A percentile compares a stretch with the other conserved stretches of the same genome.
Conservation (phyloP, 106 monocot species). For the Alisma plantagoaquatica region DNA sequence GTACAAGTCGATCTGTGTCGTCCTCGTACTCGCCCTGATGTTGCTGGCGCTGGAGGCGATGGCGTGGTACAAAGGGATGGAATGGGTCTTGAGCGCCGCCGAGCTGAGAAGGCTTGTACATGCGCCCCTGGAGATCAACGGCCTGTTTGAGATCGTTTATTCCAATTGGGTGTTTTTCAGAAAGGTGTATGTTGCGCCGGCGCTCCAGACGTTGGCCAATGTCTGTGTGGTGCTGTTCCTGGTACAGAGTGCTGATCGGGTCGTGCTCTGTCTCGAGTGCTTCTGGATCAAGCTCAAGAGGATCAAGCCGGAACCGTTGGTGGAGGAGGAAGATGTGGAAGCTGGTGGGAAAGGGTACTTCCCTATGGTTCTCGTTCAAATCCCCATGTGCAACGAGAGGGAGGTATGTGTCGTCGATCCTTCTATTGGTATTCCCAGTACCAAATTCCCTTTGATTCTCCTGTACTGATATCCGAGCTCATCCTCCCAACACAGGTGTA, state of each 20-base stretch:
- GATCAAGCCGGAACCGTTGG: constrained; percentile 43
- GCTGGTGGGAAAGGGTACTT: constrained; percentile 20
- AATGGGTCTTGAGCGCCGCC: constrained; percentile 16
- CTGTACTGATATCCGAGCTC: no score
- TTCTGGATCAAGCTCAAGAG: constrained; percentile 69
- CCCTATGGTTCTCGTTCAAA: constrained; percentile 93
- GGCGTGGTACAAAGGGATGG: constrained; percentile 40
- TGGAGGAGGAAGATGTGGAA: constrained; percentile 32
- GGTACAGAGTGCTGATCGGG: constrained; percentile 75
- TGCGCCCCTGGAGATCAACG: constrained; percentile 24
- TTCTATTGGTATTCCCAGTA: no score
- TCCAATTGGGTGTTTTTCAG: constrained; percentile 48
- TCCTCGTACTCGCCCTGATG: constrained; percentile 38
- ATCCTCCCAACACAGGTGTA: constrained; percentile 89
- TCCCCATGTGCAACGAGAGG: constrained; percentile 98
- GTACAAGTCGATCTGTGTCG: constrained; percentile 51
- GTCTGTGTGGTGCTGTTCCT: constrained; percentile 82
- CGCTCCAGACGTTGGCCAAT: constrained; percentile 71
- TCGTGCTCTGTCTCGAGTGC: constrained; percentile 76
- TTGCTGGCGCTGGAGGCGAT: constrained; percentile 54
- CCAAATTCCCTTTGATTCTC: no score
- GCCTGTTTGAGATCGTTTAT: constrained; percentile 43
- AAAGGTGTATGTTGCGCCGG: constrained; percentile 61
- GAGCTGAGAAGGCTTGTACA: constrained; percentile 18
- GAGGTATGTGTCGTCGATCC: no score